Percentiles rank a stretch among this genome's conserved stretches.
Evolutionary conservation across 2,329 filamentous ascomycete species (phyloP).

Genomic region (Myotisia sp.): DNA sequence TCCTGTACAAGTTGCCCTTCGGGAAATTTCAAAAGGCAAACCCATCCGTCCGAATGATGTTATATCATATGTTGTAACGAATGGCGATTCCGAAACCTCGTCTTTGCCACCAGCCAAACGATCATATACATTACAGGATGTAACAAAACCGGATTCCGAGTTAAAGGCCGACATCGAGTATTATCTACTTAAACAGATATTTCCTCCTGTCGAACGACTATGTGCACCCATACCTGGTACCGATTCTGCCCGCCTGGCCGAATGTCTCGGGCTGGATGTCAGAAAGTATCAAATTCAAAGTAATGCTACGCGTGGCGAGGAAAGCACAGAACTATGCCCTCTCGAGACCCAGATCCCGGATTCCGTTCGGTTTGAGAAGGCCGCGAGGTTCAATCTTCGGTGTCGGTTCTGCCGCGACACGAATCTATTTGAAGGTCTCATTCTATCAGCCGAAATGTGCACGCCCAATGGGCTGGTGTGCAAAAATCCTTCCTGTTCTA

Average conservation of each 20-base stretch:
- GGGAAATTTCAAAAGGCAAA: slow-evolving; percentile 75
- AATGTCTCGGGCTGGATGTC: slow-evolving; percentile 84
- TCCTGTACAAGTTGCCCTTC: slow-evolving; percentile 86
- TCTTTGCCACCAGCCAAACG: slow-evolving; percentile 61
- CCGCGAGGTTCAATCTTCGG: slow-evolving; percentile 58
- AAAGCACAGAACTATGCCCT: slow-evolving; percentile 62
- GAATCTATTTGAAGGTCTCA: slow-evolving; percentile 64
- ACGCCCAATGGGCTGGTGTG: slow-evolving; percentile 65
- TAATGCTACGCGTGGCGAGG: slow-evolving; percentile 37
- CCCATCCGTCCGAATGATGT: slow-evolving; percentile 85
- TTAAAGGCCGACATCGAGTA: slow-evolving; percentile 88
- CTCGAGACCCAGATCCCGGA: slow-evolving; percentile 92
- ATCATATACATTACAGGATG: slow-evolving; percentile 73
- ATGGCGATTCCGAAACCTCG: slow-evolving; percentile 47
- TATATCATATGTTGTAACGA: slow-evolving; percentile 86
- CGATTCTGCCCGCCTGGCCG: slow-evolving; percentile 74
- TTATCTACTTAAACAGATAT: slow-evolving; percentile 96
- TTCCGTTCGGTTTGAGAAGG: slow-evolving; percentile 72
- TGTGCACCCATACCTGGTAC: slow-evolving; percentile 93
- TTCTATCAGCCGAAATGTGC: slow-evolving; percentile 43
- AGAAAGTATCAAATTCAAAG: slow-evolving; percentile 67
- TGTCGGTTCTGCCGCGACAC: slow-evolving; percentile 66
- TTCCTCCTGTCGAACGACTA: slow-evolving; percentile 91
- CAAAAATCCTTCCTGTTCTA: slow-evolving; percentile 46
- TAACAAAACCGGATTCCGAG: slow-evolving; percentile 59